These are phyloP conservation scores for Heimioporus sp. DNA, from an alignment of 768 basidiomycete genomes.

Conservation along the genomic window DNA sequence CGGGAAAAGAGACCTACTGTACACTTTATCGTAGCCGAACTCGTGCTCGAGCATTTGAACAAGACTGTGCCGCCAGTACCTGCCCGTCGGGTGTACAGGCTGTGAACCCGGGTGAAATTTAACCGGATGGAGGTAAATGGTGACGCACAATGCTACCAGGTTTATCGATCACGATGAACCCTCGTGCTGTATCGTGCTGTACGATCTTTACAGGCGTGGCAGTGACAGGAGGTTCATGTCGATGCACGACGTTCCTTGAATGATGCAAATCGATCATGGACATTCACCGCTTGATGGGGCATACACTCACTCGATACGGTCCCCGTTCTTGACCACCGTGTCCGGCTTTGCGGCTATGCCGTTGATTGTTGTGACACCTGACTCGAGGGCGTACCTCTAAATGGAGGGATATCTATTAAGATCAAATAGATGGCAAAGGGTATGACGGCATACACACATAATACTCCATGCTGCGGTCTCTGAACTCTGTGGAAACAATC, in stretches of 20 bases:
- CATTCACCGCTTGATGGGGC: background rate
- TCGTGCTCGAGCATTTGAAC: slow-evolving; percentile 84
- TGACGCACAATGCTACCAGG: slow-evolving; percentile 90
- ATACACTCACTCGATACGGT: slow-evolving; percentile 77
- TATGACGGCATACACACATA: slow-evolving; percentile 63
- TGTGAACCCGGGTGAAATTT: slow-evolving; percentile 23
- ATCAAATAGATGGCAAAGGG: background rate
- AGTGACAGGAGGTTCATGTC: slow-evolving; percentile 97
- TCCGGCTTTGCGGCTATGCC: slow-evolving; percentile 81
- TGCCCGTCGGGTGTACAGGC: slow-evolving; percentile 91
- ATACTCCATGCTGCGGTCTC: slow-evolving; percentile 92
- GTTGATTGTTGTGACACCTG: slow-evolving; percentile 94
- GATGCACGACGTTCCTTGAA: slow-evolving; percentile 83
- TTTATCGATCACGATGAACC: slow-evolving; percentile 93
- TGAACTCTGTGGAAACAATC: slow-evolving; percentile 90
- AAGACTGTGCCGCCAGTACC: slow-evolving; percentile 87
- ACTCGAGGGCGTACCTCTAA: slow-evolving; percentile 73
- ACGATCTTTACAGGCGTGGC: slow-evolving; percentile 79
- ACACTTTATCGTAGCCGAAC: slow-evolving; percentile 76
- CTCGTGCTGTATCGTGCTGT: slow-evolving; percentile 70
- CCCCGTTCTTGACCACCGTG: slow-evolving; percentile 79
- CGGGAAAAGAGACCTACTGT: slow-evolving; percentile 55
- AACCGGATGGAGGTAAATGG: slow-evolving; percentile 1
- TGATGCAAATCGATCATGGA: background rate
- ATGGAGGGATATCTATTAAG: background rate